phyloP scores from a whole-genome alignment of 352 stramenopile species.

The Pythium oligandrum region DNA sequence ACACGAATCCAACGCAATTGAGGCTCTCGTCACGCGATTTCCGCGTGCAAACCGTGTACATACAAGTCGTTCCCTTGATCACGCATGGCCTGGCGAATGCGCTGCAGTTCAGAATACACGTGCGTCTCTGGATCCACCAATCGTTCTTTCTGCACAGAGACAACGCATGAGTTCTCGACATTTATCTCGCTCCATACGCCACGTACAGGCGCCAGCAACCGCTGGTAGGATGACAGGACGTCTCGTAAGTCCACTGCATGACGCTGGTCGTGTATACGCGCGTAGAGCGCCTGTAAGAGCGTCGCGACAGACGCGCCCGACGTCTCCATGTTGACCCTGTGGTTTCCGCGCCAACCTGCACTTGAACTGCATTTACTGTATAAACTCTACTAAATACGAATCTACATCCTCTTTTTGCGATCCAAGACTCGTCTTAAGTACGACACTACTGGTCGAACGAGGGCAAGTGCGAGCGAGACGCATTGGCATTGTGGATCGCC shows the following conservation, averaged over 20 bases:
- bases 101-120: slow-evolving; percentile 7
- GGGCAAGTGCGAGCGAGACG: no score
- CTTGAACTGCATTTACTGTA: slow-evolving; percentile 4
- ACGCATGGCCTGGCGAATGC: neutral
- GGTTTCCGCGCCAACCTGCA: slow-evolving; percentile 10
- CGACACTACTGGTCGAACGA: neutral
- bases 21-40: no score
- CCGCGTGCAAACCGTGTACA: no score
- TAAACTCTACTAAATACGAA: slow-evolving; percentile 14
- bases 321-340: neutral
- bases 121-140: slow-evolving; percentile 3
- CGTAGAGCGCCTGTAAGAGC: slow-evolving; percentile 39
- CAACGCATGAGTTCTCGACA: no score
- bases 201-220: slow-evolving; percentile 46
- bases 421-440: slow-evolving; percentile 5
- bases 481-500: slow-evolving; percentile 8
- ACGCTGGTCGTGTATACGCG: slow-evolving; percentile 14
- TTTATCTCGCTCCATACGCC: neutral
- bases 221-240: slow-evolving; percentile 37
- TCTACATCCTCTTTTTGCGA: no score
- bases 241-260: slow-evolving; percentile 22
- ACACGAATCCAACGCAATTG: neutral
- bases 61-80: no score
- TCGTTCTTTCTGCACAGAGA: no score
- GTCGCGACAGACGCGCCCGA: neutral